Percentiles rank a stretch among this genome's conserved stretches.
Conservation (phyloP, 306 rosid species). For the Malus fusca region DNA sequence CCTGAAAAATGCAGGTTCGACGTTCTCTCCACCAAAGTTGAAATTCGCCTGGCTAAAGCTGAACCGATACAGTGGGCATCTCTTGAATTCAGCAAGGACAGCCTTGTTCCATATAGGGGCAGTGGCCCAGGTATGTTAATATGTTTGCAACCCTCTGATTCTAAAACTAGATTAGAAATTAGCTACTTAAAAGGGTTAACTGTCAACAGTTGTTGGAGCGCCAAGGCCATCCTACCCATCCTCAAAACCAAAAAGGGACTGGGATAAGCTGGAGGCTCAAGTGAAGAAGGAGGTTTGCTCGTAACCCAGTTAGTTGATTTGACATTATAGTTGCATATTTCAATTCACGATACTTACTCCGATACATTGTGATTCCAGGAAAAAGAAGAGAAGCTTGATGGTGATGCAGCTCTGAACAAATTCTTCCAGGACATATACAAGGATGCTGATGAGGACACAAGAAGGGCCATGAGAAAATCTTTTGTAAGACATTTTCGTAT, state of each 20-base stretch:
- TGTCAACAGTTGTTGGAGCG: constrained; percentile 36
- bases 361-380: constrained; percentile 44
- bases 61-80: constrained; percentile 48
- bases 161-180: not conserved
- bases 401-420: constrained; percentile 90
- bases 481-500: constrained; percentile 46
- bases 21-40: constrained; percentile 70
- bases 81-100: constrained; percentile 55
- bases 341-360: not conserved
- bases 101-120: constrained; percentile 24
- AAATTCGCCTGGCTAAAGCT: constrained; percentile 71
- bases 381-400: constrained; percentile 90
- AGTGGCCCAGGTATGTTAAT: constrained; percentile 42
- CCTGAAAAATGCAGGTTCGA: constrained; percentile 47
- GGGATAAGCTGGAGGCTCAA: constrained; percentile 89
- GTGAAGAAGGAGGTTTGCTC: constrained; percentile 78
- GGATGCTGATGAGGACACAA: constrained; percentile 92
- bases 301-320: not conserved
- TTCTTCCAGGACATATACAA: constrained; percentile 80
- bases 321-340: not conserved
- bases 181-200: not conserved
- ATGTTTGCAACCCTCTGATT: not conserved
- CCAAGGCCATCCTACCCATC: constrained; percentile 71
- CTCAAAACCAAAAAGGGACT: constrained; percentile 65
- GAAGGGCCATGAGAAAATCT: constrained; percentile 89